Evolutionary conservation across 768 basidiomycete genomes (phyloP).

Genomic region (Tubosaeta sp.): DNA sequence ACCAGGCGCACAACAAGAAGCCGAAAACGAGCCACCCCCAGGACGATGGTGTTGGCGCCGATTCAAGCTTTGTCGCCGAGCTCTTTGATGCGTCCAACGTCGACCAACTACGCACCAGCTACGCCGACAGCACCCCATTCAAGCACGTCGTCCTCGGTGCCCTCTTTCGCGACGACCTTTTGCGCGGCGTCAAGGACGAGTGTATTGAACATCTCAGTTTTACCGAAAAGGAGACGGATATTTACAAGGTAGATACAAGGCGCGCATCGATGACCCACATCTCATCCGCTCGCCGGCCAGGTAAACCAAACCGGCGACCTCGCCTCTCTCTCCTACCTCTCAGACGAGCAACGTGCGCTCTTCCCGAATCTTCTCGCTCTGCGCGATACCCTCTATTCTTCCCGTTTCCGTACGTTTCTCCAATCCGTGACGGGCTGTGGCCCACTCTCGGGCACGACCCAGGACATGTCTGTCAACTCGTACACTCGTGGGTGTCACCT

Average conservation of each 20-base stretch:
- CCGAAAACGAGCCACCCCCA: slow-evolving; percentile 35
- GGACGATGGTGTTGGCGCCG: slow-evolving; percentile 5
- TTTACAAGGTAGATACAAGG: slow-evolving; percentile 75
- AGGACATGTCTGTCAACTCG: slow-evolving; percentile 92
- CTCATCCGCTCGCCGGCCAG: slow-evolving; percentile 37
- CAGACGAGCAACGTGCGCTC: slow-evolving; percentile 68
- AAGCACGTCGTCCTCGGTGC: slow-evolving; percentile 77
- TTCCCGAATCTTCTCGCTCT: slow-evolving; percentile 78
- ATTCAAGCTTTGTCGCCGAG: slow-evolving; percentile 30
- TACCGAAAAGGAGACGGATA: slow-evolving; percentile 95
- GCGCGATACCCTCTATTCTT: slow-evolving; percentile 88
- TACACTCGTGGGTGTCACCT: slow-evolving; percentile 92
- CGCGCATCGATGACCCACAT: neutral
- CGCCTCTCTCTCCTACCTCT: slow-evolving; percentile 85
- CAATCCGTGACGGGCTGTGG: slow-evolving; percentile 89
- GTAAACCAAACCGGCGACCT: slow-evolving; percentile 97
- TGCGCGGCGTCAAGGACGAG: slow-evolving; percentile 80
- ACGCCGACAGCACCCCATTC: slow-evolving; percentile 64
- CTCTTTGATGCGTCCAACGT: slow-evolving; percentile 58
- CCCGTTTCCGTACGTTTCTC: slow-evolving; percentile 75
- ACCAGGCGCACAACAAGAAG: slow-evolving; percentile 30
- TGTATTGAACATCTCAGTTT: slow-evolving; percentile 75
- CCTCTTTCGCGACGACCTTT: slow-evolving; percentile 79
- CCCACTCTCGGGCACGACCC: slow-evolving; percentile 83
- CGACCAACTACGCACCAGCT: slow-evolving; percentile 50